Evolutionary conservation across 2,329 filamentous ascomycete genomes (phyloP), one percentile per base, ranked within the genome.

Genomic region (Cordyceps fumosorosea): DNA sequence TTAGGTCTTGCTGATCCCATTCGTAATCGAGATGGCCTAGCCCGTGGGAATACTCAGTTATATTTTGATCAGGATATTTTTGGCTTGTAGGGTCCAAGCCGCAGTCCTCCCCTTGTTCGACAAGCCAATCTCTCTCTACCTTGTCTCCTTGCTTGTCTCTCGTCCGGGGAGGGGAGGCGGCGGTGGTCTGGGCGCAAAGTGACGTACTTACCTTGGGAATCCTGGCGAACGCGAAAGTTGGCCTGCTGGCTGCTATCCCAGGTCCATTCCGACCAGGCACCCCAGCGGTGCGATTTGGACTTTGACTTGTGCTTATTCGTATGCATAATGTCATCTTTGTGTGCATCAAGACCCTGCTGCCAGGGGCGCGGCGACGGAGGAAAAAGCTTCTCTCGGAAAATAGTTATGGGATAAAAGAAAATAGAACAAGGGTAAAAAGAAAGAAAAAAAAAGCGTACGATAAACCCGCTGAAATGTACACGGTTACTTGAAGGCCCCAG

Each of bases 251-350:
- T 55, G 51, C 63, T 63, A 60, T 70, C 67, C 62, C 64, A 66
- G 47, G 60, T 65, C 70, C 69, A 71, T 32, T 68, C 66, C 22
- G 69, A 70, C 69, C 68, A 71, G 32, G 63, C 63, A 50, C 68
- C 66, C 69, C 68, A 71, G 45, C 63, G 51, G 52, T 68, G 66
- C 59, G 67, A 56, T 65, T 68, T 69, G 26, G 68, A 67, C 60
- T 69, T 70, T 48, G 66, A 64, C 54, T 69, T 70, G 63, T 69
- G 68, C 64, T 69, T 70, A 58, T 68, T 67, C 70, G 71, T 71
- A 58, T 68, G 68, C 70, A 71, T 71, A 58, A 56, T 69, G 61
- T 66, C 68, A 70, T 71, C 63, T 66, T 37, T 70, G 42, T 12
- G 58, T 22, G 37, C 51, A 54, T 20, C 50, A 47, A 48, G 16